Base-by-base conservation (phyloP, 176 grass and related monocot species). In the Cymbopogon citratus region DNA sequence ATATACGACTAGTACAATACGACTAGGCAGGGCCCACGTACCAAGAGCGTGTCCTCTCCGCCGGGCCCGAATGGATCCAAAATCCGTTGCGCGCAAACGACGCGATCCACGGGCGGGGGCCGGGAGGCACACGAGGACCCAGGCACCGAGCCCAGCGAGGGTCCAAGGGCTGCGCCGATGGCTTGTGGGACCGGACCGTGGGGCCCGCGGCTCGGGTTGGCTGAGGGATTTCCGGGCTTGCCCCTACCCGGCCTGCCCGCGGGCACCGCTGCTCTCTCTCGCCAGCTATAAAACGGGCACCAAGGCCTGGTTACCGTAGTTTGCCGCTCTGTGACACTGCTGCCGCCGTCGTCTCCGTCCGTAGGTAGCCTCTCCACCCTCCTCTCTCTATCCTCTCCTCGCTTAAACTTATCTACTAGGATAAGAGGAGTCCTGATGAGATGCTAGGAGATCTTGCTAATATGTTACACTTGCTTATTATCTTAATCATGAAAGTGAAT, bases 221-320 rank as follows among this genome's bases (percentile, higher is more conserved):
- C 61, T 16, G 26, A 61, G 21, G 56, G 74, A 75, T 54, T 80
- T 80, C 84, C 43, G 88, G n/a, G n/a, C n/a, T n/a, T n/a, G 80
- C 2, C 31, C 51, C 24, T 66, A 16, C 36, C 62, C 72, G n/a
- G 15, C 16, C 18, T 79, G 44, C 73, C 84, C 84, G 82, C 81
- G 64, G 73, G 73, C 81, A 60, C 46, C 25, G 0, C 6, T 19
- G 16, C 31, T 3, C 11, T 9, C 39, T 1, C 1, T 9, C 2
- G 11, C 16, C 25, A 28, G 68, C 5, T 88, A 90, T 93, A 90
- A 87, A 88, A 69, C 0, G 24, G 38, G 44, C 46, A 29, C 29
- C 72, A 66, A 48, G 66, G 1, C 15, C 7, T 0, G 51, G 9
- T 1, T 12, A 14, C 75, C 51, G 66, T 77, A 90, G 91, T 93